Conservation (phyloP, 192 early-diverging fungal genomes). For the Podila minutissima region DNA sequence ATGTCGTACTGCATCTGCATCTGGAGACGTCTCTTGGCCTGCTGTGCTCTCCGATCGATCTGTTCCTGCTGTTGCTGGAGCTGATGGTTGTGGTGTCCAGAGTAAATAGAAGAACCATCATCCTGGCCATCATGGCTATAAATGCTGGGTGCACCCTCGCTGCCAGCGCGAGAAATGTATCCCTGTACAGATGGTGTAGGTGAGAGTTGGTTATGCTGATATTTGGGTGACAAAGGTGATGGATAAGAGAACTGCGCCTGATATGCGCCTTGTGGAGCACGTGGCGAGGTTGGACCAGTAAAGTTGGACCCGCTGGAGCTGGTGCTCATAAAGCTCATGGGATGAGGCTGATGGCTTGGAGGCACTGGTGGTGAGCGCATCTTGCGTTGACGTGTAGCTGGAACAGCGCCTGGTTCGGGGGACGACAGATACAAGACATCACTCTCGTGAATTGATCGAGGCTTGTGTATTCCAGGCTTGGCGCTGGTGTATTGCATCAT, state of each 20-base stretch:
- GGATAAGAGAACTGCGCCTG: slow-evolving; percentile 5
- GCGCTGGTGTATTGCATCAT: slow-evolving; percentile 16
- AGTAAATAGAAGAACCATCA: slow-evolving; percentile 15
- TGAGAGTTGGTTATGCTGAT: slow-evolving; percentile 1
- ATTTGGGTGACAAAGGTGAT: slow-evolving; percentile 21
- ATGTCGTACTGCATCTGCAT: slow-evolving; percentile 32
- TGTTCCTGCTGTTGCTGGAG: background rate
- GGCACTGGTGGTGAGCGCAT: slow-evolving; percentile 22
- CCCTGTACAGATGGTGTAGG: slow-evolving; percentile 12
- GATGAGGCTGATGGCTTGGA: slow-evolving; percentile 13
- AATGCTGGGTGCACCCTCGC: slow-evolving; percentile 23
- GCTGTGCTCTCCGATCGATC: slow-evolving; percentile 14
- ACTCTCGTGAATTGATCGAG: background rate
- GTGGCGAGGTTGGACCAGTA: slow-evolving; percentile 1
- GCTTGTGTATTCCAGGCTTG: background rate
- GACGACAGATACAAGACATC: slow-evolving; percentile 22
- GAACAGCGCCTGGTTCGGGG: slow-evolving; percentile 6
- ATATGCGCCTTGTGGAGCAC: slow-evolving; percentile 2
- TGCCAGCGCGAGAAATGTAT: slow-evolving; percentile 5
- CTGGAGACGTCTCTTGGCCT: slow-evolving; percentile 39
- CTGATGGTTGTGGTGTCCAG: slow-evolving; percentile 3
- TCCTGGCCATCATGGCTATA: slow-evolving; percentile 26
- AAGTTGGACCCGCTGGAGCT: slow-evolving; percentile 36
- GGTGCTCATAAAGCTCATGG: slow-evolving; percentile 26
- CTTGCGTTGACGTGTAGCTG: slow-evolving; percentile 20